Conservation (phyloP, 805 yeast species). For the Metschnikowia corniflorae region DNA sequence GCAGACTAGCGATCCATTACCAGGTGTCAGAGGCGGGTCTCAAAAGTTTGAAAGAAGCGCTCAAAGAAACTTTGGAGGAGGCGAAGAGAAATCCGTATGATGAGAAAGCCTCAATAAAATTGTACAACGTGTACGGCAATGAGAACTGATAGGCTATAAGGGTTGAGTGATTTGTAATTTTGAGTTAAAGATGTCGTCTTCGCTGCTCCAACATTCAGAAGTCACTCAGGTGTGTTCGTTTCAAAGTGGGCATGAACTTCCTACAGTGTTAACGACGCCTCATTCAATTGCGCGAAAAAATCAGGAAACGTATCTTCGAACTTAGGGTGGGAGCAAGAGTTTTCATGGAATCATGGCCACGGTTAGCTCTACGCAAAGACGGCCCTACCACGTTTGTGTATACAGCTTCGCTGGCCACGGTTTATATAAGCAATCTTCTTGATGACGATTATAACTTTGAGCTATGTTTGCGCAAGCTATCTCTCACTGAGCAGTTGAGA, state of each 20-base stretch:
- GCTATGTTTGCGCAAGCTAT: constrained; percentile 42
- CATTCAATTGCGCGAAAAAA: too few relatives aligned
- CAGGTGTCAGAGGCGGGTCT: constrained; percentile 32
- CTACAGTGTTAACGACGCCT: too few relatives aligned
- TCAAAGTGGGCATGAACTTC: too few relatives aligned
- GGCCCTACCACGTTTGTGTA: constrained; percentile 13
- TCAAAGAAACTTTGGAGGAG: constrained; percentile 16
- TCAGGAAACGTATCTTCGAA: too few relatives aligned
- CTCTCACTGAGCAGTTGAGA: constrained; percentile 38
- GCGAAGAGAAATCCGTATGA: constrained; percentile 16
- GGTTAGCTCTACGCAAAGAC: constrained; percentile 1
- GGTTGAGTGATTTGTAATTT: too few relatives aligned
- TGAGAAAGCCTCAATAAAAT: constrained; percentile 5
- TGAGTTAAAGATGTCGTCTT: too few relatives aligned
- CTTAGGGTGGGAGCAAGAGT: too few relatives aligned
- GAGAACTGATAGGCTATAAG: too few relatives aligned
- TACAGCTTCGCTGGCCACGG: constrained; percentile 13
- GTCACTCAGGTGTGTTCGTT: too few relatives aligned
- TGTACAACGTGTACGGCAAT: constrained; percentile 12
- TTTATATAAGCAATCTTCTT: constrained; percentile 6
- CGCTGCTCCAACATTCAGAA: too few relatives aligned
- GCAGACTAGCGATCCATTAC: constrained; percentile 33
- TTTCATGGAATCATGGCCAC: constrained; percentile 6
- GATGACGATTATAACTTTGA: constrained; percentile 46
- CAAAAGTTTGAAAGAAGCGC: constrained; percentile 22